These are phyloP conservation scores for Capronia coronata DNA, from an alignment of 2,329 filamentous ascomycete genomes.

Conservation along the genomic window DNA sequence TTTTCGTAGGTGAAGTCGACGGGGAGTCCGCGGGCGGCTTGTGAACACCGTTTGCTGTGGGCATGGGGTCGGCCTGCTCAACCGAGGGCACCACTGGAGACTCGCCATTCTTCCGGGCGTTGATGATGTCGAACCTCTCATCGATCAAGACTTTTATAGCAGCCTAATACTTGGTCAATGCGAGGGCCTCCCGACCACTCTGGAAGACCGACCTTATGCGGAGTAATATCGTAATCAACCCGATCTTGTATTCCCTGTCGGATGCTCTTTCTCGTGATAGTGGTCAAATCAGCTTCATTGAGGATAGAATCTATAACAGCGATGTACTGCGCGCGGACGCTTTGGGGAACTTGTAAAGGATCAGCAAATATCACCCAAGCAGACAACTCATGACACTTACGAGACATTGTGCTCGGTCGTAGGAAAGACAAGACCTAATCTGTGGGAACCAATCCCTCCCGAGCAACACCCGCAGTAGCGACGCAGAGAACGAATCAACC, in stretches of 20 bases:
- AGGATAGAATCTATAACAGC: conserved; percentile 59
- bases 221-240: conserved; percentile 55
- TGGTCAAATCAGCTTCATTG: conserved; percentile 54
- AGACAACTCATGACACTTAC: conserved; percentile 8
- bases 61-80: conserved; percentile 20
- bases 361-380: conserved; percentile 8
- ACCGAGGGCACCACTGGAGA: conserved; percentile 33
- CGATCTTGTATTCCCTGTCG: conserved; percentile 56
- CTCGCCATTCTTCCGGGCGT: conserved; percentile 42
- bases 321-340: conserved; percentile 47
- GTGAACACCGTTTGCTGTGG: conserved; percentile 35
- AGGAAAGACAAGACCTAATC: background rate
- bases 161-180: conserved; percentile 43
- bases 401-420: conserved; percentile 16
- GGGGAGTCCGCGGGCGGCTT: conserved; percentile 24
- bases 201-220: conserved; percentile 49
- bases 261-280: conserved; percentile 60
- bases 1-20: conserved; percentile 38
- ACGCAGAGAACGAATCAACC: background rate
- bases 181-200: background rate
- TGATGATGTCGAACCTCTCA: conserved; percentile 65
- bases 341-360: conserved; percentile 40
- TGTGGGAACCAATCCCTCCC: background rate
- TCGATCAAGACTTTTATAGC: conserved; percentile 67
- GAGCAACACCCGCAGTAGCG: background rate